Base-by-base conservation (phyloP, 805 yeast genomes). In the Starmerella ratchasimensis region DNA sequence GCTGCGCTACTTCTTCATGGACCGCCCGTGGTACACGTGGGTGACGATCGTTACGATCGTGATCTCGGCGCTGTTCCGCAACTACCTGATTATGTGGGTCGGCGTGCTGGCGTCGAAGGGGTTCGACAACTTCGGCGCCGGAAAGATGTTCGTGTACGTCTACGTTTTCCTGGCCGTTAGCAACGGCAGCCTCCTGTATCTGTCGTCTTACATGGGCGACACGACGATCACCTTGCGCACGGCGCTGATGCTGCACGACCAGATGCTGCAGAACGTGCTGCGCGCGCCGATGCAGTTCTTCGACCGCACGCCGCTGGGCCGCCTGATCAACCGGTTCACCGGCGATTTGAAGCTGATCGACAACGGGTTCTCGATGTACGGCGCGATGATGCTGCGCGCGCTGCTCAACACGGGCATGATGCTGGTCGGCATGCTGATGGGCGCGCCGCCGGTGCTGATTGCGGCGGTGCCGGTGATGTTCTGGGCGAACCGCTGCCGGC, bases 211-310 rank as follows among this genome's bases (percentile, higher is more conserved):
- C 14, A 25, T 43, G 39, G 3, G 19, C 40, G 24, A 34, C n/a
- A 3, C 47, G 31, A 3, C 31, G 14, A 54, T 56, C 17, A 42
- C 38, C 5, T 10, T 40, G 15, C 29, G 34, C 6, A 29, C 19
- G 2, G 44, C 53, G 14, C 34, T 23, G 23, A 36, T 33, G 7
- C 33, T 50, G 8, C 95, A 86, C 58, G 69, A 74, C 44, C 58
- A 58, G 15, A 84, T 86, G 95, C 72, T 83, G 4, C 60, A 59
- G 14, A 54, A 68, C 36, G 86, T 84, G 5, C 58, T 84, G 40
- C 68, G 83, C 46, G 84, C 94, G 0, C 95, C 95, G 43, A 83
- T 86, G 95, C 67, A 78, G 26, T 86, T 84, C 54, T 86, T 86
- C 53, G 97, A 86, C 59, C 80, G 93, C 1, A 86, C 96, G 0